phyloP scores from a whole-genome alignment of 2,329 filamentous ascomycete genomes.

The Didymella lethalis region DNA sequence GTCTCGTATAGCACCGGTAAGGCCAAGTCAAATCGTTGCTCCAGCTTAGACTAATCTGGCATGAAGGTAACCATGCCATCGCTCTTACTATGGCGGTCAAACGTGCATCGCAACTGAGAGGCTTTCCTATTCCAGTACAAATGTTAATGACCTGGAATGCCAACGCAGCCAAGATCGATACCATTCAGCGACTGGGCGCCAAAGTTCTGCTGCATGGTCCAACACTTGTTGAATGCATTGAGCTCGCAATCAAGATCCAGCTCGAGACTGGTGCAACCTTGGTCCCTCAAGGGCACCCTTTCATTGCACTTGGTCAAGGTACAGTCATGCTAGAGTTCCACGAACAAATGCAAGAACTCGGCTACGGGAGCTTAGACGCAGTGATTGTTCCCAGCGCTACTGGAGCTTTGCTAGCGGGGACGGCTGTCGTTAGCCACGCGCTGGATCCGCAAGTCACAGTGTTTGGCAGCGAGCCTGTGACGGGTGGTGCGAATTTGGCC shows the following conservation, averaged over 20 bases:
- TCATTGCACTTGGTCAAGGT: conserved; percentile 5
- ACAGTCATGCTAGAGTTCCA: conserved; percentile 3
- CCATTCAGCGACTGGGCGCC: neutral
- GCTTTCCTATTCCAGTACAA: conserved; percentile 1
- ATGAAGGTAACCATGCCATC: conserved; percentile 3
- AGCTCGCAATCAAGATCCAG: neutral
- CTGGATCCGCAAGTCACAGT: conserved; percentile 3
- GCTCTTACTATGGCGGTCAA: conserved; percentile 6
- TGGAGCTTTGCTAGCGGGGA: conserved; percentile 3
- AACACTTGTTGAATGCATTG: conserved; percentile 5
- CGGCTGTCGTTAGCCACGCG: conserved; percentile 1
- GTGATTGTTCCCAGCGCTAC: conserved; percentile 6
- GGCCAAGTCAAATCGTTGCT: neutral
- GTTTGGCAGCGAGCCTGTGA: conserved; percentile 3
- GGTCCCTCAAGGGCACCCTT: conserved; percentile 4
- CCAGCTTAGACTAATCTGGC: neutral
- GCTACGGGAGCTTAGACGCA: conserved; percentile 3
- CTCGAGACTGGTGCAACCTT: conserved; percentile 5
- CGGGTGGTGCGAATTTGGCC: conserved; percentile 1
- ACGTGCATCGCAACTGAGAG: conserved; percentile 2
- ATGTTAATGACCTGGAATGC: conserved; percentile 6
- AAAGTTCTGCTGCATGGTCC: conserved; percentile 3
- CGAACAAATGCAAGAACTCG: conserved; percentile 5
- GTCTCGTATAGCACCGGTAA: conserved; percentile 4
- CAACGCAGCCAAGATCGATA: conserved; percentile 6